Evolutionary conservation across 495 filamentous ascomycete species (phyloP).

Genomic region (Aspergillus saccharolyticus): DNA sequence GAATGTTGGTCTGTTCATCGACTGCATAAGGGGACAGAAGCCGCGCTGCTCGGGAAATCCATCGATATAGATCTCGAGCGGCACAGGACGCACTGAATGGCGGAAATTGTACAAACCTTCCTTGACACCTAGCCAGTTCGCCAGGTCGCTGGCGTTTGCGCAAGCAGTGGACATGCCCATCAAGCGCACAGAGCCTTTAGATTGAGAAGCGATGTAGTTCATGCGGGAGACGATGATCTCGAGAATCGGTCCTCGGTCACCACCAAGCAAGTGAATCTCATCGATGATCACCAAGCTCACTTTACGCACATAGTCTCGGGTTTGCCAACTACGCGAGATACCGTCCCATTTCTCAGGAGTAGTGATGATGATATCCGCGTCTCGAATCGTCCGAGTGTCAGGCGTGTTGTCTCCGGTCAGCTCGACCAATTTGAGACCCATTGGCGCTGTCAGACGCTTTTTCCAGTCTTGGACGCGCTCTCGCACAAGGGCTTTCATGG

Average conservation of each 20-base stretch:
- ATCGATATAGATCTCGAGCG: slow-evolving; percentile 93
- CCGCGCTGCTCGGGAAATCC: slow-evolving; percentile 93
- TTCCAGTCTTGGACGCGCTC: slow-evolving; percentile 97
- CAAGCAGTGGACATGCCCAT: slow-evolving; percentile 98
- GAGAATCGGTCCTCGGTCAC: slow-evolving; percentile 92
- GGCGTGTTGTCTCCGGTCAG: slow-evolving; percentile 98
- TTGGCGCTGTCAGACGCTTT: slow-evolving; percentile 70
- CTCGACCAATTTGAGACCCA: slow-evolving; percentile 90
- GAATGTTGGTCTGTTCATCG: slow-evolving; percentile 97
- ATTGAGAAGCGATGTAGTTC: slow-evolving; percentile 97
- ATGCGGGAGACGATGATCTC: slow-evolving; percentile 99
- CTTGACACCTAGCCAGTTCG: slow-evolving; percentile 96
- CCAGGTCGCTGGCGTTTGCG: slow-evolving; percentile 90
- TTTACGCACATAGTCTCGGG: slow-evolving; percentile 88
- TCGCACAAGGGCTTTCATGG: slow-evolving; percentile 97
- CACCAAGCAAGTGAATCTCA: slow-evolving; percentile 94
- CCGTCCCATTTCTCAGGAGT: slow-evolving; percentile 99
- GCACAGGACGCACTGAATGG: slow-evolving; percentile 95
- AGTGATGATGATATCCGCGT: slow-evolving; percentile 97
- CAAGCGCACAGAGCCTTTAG: slow-evolving; percentile 77
- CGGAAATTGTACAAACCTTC: slow-evolving; percentile 97
- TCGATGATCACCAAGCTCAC: slow-evolving; percentile 97
- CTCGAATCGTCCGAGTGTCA: slow-evolving; percentile 86
- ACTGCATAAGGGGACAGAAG: slow-evolving; percentile 97
- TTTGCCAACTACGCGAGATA: slow-evolving; percentile 98